Percentiles rank a stretch among this genome's conserved stretches.
These are phyloP conservation scores for Aureobasidium sp. DNA, from an alignment of 2,329 filamentous ascomycete genomes.

Conservation along the genomic window DNA sequence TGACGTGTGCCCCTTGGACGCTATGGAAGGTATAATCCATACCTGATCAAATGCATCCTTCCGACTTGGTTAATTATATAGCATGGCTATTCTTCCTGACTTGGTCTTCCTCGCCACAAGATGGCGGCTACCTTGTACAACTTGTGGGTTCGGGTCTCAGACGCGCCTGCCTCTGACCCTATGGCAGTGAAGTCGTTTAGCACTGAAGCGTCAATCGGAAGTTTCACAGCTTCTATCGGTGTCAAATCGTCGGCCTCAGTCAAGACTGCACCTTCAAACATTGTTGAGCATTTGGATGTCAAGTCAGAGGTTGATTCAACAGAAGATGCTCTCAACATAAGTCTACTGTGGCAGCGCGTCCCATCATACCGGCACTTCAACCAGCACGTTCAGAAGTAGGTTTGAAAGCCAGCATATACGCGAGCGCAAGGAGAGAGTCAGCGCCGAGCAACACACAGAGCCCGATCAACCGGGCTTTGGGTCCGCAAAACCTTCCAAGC, in stretches of 20 bases:
- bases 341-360: not conserved
- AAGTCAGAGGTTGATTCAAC: not conserved
- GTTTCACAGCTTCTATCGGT: not conserved
- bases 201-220: not conserved
- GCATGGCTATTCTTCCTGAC: too few relatives aligned
- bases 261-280: not conserved
- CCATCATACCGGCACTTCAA: not conserved
- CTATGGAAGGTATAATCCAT: not conserved
- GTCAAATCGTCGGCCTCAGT: not conserved
- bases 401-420: not conserved
- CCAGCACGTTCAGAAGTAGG: not conserved
- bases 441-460: too few relatives aligned
- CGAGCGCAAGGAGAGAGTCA: not conserved
- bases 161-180: not conserved
- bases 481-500: not conserved
- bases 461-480: not conserved
- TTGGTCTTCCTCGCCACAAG: too few relatives aligned
- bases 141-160: not conserved
- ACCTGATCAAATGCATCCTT: not conserved
- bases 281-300: not conserved
- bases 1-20: not conserved
- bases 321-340: not conserved
- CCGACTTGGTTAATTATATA: too few relatives aligned
- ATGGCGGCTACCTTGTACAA: not conserved
- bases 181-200: not conserved